Evolutionary conservation across 2,329 filamentous ascomycete species (phyloP).

Genomic region (Periconia sp.): DNA sequence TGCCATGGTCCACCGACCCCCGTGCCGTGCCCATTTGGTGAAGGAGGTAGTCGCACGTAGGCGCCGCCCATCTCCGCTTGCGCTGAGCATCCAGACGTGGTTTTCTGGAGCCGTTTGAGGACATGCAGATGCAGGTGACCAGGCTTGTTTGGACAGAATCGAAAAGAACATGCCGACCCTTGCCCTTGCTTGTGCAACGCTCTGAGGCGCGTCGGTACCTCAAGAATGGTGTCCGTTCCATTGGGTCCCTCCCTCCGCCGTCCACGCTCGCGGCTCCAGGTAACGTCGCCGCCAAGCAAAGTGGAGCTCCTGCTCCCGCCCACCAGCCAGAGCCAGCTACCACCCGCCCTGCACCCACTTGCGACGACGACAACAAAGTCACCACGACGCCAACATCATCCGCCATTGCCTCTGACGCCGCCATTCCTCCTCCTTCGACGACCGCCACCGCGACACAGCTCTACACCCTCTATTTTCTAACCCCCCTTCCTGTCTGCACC

Average conservation of each 20-base stretch:
- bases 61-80: constrained; percentile 26
- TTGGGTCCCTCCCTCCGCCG: constrained; percentile 1
- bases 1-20: constrained; percentile 7
- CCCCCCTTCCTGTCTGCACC: background rate
- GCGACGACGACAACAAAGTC: constrained; percentile 13
- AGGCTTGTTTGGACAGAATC: constrained; percentile 19
- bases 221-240: constrained; percentile 7
- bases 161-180: constrained; percentile 27
- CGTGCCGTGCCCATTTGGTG: constrained; percentile 1
- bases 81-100: background rate
- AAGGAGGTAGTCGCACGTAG: constrained; percentile 22
- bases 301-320: constrained; percentile 33
- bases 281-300: constrained; percentile 27
- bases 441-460: constrained; percentile 1
- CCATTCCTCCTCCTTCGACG: background rate
- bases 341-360: constrained; percentile 9
- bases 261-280: constrained; percentile 13
- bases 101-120: background rate
- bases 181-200: constrained; percentile 40
- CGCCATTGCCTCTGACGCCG: constrained; percentile 14
- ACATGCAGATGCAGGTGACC: constrained; percentile 13
- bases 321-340: constrained; percentile 8
- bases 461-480: too few relatives aligned
- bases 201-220: constrained; percentile 17
- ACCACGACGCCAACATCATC: constrained; percentile 10